Evolutionary conservation across 2,329 filamentous ascomycete species (phyloP).

Genomic region (Xylariomycetidae sp.): DNA sequence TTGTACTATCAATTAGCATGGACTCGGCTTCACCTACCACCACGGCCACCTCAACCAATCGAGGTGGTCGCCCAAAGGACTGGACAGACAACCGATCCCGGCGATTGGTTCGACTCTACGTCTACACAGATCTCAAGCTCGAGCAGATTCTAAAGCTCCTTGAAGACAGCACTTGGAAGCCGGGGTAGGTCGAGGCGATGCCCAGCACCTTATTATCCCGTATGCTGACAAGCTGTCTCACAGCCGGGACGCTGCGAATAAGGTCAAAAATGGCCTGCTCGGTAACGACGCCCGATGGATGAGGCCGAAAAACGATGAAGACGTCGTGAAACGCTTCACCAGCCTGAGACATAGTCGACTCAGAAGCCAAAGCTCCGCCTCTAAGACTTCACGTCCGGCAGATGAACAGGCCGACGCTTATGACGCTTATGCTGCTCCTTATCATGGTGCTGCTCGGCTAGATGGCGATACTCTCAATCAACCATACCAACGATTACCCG

Average conservation of each 20-base stretch:
- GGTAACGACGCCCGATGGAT: constrained; percentile 57
- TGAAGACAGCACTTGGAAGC: constrained; percentile 39
- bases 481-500: too few relatives aligned
- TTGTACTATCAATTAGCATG: too few relatives aligned
- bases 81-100: constrained; percentile 51
- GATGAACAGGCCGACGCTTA: too few relatives aligned
- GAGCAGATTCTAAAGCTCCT: constrained; percentile 46
- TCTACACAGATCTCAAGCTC: constrained; percentile 50
- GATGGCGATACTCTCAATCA: too few relatives aligned
- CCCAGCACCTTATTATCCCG: constrained; percentile 4
- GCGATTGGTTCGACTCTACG: constrained; percentile 51
- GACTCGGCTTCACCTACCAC: constrained; percentile 23
- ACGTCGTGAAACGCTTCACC: constrained; percentile 46
- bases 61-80: constrained; percentile 48
- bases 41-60: constrained; percentile 21
- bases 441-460: too few relatives aligned
- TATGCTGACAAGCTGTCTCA: constrained; percentile 5
- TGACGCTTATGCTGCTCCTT: too few relatives aligned
- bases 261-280: constrained; percentile 51
- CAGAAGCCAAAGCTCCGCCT: too few relatives aligned
- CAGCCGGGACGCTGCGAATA: constrained; percentile 55
- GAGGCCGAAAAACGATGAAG: constrained; percentile 44
- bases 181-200: constrained; percentile 40
- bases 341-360: constrained; percentile 32
- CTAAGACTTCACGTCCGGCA: too few relatives aligned